These are phyloP conservation scores for Parietichytrium sp. DNA, from an alignment of 108 stramenopile species.

Conservation along the genomic window DNA sequence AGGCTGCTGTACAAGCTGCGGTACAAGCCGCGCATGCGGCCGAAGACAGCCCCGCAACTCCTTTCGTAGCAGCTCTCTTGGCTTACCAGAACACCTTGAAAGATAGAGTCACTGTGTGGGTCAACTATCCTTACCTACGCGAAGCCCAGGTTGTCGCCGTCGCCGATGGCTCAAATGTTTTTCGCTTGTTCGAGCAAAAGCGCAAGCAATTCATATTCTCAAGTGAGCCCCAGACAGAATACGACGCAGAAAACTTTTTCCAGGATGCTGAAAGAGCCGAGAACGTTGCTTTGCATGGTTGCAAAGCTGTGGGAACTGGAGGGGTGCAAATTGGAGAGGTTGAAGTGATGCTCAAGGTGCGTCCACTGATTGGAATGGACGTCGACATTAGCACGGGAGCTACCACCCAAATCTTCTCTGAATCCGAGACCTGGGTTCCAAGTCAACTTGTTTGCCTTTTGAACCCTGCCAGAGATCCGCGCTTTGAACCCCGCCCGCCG, in stretches of 20 bases:
- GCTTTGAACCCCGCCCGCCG: slow-evolving; percentile 70
- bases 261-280: slow-evolving; percentile 13
- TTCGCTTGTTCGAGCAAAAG: not conserved
- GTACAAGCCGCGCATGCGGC: not conserved
- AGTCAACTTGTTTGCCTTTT: slow-evolving; percentile 84
- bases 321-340: slow-evolving; percentile 81
- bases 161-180: not conserved
- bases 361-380: slow-evolving; percentile 89
- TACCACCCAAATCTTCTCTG: slow-evolving; percentile 75
- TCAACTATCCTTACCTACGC: slow-evolving; percentile 1
- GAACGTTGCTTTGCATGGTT: not conserved
- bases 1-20: not conserved
- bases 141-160: slow-evolving; percentile 21
- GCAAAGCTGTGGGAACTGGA: slow-evolving; percentile 47
- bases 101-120: not conserved
- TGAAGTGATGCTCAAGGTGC: slow-evolving; percentile 74
- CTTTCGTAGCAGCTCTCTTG: not conserved
- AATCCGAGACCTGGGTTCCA: slow-evolving; percentile 87
- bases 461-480: slow-evolving; percentile 87
- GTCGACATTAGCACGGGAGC: slow-evolving; percentile 79
- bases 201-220: slow-evolving; percentile 42
- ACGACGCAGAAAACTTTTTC: not conserved
- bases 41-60: slow-evolving; percentile 6
- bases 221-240: not conserved
- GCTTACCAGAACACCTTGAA: not conserved